phyloP scores from a whole-genome alignment of 2,329 filamentous ascomycete genomes.

The Penicillium thymicola region DNA sequence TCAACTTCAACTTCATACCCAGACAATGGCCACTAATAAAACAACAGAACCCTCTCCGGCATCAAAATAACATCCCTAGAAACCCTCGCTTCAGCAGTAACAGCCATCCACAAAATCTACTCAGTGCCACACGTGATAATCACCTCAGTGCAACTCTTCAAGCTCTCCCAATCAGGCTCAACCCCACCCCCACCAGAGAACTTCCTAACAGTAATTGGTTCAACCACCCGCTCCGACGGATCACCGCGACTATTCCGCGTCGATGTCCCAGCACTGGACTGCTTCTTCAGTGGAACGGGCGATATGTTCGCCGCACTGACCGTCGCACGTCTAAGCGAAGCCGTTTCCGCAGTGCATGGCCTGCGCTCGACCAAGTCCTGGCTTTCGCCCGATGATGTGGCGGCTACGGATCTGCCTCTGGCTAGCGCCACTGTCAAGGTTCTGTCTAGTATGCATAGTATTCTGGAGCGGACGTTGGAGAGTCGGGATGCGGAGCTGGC shows the following conservation, averaged over 20 bases:
- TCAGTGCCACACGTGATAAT: conserved; percentile 84
- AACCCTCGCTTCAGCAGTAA: conserved; percentile 70
- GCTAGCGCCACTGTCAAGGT: conserved; percentile 82
- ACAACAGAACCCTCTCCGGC: conserved; percentile 71
- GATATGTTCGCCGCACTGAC: conserved; percentile 98
- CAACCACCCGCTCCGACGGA: conserved; percentile 61
- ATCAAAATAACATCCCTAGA: conserved; percentile 74
- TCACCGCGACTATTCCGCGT: conserved; percentile 82
- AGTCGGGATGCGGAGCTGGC: conserved; percentile 65
- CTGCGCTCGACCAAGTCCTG: conserved; percentile 62
- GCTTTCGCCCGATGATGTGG: conserved; percentile 71
- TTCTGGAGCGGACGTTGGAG: conserved; percentile 65
- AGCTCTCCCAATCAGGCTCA: conserved; percentile 45
- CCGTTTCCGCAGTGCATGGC: conserved; percentile 53
- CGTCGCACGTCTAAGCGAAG: conserved; percentile 82
- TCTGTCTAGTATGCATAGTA: conserved; percentile 85
- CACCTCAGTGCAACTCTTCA: conserved; percentile 74
- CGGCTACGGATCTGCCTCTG: conserved; percentile 70
- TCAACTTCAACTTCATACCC: neutral
- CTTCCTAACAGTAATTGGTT: conserved; percentile 70
- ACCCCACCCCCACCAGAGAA: conserved; percentile 36
- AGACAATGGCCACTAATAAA: neutral
- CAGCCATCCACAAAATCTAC: conserved; percentile 71
- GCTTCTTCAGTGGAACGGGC: conserved; percentile 93
- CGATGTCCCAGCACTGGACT: conserved; percentile 79